Conservation (phyloP, 768 basidiomycete species). For the Mycena rosella region DNA sequence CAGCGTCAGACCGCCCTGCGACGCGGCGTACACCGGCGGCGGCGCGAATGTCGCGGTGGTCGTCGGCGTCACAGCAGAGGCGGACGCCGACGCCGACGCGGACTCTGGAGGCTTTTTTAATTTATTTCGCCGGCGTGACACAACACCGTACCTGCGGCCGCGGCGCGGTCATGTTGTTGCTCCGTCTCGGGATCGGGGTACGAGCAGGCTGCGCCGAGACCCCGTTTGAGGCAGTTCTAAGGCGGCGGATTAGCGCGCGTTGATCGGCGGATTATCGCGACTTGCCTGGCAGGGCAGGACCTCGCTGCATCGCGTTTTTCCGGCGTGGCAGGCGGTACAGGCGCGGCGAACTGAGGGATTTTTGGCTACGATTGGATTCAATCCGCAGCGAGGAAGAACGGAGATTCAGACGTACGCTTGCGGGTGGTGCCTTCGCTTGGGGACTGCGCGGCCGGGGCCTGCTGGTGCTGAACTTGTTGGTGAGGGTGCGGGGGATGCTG, state of each 20-base stretch:
- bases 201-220: slow-evolving; percentile 75
- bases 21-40: slow-evolving; percentile 58
- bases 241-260: neutral
- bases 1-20: slow-evolving; percentile 21
- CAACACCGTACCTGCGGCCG: slow-evolving; percentile 45
- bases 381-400: slow-evolving; percentile 18
- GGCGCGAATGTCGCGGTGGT: slow-evolving; percentile 52
- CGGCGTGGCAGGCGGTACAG: slow-evolving; percentile 84
- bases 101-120: slow-evolving; percentile 23
- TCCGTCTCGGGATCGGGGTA: slow-evolving; percentile 84
- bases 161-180: slow-evolving; percentile 50
- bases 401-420: slow-evolving; percentile 66
- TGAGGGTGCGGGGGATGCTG: slow-evolving; percentile 50
- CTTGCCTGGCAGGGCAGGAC: slow-evolving; percentile 83
- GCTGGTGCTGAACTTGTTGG: slow-evolving; percentile 49
- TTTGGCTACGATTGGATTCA: slow-evolving; percentile 65
- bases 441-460: slow-evolving; percentile 51
- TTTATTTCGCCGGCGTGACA: slow-evolving; percentile 19
- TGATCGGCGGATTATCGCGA: slow-evolving; percentile 10
- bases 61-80: too few species aligned
- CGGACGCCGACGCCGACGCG: neutral
- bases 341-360: slow-evolving; percentile 86
- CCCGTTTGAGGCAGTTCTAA: slow-evolving; percentile 87
- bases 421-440: slow-evolving; percentile 50
- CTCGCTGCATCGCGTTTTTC: slow-evolving; percentile 88